phyloP scores from a whole-genome alignment of 768 basidiomycete species.

The Suillus luteus region DNA sequence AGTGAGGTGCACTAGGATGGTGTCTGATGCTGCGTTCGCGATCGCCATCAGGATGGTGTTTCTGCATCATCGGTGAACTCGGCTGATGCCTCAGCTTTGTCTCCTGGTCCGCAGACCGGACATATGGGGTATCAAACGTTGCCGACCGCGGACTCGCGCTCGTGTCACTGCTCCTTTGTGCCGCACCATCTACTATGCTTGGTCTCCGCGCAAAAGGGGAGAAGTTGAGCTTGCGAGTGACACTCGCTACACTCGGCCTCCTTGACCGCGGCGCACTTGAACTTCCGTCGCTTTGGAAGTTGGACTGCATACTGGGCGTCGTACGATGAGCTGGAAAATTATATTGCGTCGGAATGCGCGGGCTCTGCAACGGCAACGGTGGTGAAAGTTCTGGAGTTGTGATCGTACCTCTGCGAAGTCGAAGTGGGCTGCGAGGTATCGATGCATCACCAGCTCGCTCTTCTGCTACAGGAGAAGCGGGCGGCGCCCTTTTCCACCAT shows the following conservation, averaged over 20 bases:
- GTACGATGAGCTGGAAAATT: conserved; percentile 21
- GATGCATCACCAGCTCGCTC: conserved; percentile 17
- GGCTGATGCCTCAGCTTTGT: conserved; percentile 26
- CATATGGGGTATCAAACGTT: conserved; percentile 11
- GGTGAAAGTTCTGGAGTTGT: conserved; percentile 19
- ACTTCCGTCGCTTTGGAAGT: conserved; percentile 14
- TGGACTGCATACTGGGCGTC: conserved; percentile 27
- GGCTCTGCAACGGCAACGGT: conserved; percentile 21
- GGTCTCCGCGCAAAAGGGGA: conserved; percentile 29
- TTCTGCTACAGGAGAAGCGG: conserved; percentile 14
- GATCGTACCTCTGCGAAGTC: conserved; percentile 14
- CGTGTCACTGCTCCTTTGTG: background rate
- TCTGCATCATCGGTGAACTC: conserved; percentile 22
- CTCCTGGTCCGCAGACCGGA: conserved; percentile 12
- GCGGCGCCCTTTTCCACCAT: conserved; percentile 32
- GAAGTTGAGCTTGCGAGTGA: conserved; percentile 35
- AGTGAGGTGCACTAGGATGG: conserved; percentile 5
- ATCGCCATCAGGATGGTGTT: conserved; percentile 16
- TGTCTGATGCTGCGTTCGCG: background rate
- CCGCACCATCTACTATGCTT: conserved; percentile 24
- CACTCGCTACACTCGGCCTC: conserved; percentile 32
- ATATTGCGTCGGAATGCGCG: conserved; percentile 9
- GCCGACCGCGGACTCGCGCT: conserved; percentile 23
- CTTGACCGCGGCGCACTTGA: conserved; percentile 15
- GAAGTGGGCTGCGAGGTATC: conserved; percentile 12